Conservation (phyloP, 331 rosid genomes). For the Cydonia oblonga region DNA sequence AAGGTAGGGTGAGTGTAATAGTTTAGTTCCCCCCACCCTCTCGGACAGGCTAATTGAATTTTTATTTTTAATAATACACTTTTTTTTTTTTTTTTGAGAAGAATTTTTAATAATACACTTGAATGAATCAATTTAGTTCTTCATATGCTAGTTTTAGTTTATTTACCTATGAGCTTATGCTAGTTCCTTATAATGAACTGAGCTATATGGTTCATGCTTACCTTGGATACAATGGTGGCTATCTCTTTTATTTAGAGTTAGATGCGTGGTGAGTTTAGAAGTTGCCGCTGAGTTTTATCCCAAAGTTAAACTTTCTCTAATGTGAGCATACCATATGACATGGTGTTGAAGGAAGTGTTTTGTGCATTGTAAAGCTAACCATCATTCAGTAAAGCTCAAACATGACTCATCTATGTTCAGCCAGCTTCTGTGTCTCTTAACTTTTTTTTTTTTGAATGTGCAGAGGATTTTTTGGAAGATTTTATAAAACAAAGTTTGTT, state of each 20-base stretch:
- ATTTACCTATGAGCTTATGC: not conserved
- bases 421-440: conserved; percentile 7
- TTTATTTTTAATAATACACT: too few species aligned
- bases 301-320: not conserved
- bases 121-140: too few species aligned
- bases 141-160: not conserved
- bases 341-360: not conserved
- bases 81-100: too few species aligned
- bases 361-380: not conserved
- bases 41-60: not conserved
- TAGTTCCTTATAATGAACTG: too few species aligned
- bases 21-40: too few species aligned
- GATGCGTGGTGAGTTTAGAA: not conserved
- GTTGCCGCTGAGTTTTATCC: not conserved
- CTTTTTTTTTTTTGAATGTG: conserved; percentile 12
- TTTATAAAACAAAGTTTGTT: conserved; percentile 62
- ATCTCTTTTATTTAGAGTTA: not conserved
- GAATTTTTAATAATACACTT: too few species aligned
- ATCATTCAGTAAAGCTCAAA: not conserved
- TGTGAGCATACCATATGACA: not conserved
- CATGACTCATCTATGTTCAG: not conserved
- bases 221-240: not conserved
- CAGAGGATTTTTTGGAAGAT: conserved; percentile 75
- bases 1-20: not conserved
- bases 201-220: too few species aligned